Evolutionary conservation across 1,284 basidiomycete genomes (phyloP), one percentile per base, ranked within the genome.

Genomic region (Clitocybe nebularis): DNA sequence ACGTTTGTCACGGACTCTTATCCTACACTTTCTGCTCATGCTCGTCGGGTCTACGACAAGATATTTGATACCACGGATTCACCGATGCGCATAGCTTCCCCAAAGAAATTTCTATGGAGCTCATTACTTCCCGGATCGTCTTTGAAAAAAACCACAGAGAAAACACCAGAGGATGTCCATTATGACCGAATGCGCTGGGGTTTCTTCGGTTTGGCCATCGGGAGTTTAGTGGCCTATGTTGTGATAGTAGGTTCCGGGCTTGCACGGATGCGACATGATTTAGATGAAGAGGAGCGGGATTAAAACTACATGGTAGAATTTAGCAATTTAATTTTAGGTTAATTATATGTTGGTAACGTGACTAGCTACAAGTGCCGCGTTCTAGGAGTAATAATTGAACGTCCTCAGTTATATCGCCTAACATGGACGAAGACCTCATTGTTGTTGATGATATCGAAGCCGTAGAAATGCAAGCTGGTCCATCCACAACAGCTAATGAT

Each of bases 371-470:
- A n/a, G n/a, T n/a, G n/a, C n/a, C n/a, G n/a, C n/a, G n/a, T n/a
- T n/a, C n/a, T n/a, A n/a, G n/a, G n/a, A n/a, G n/a, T n/a, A n/a
- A n/a, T n/a, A n/a, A n/a, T n/a, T n/a, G n/a, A n/a, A n/a, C n/a
- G n/a, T n/a, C n/a, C n/a, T n/a, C n/a, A n/a, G n/a, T n/a, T n/a
- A n/a, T n/a, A n/a, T n/a, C n/a, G n/a, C n/a, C n/a, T n/a, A 45
- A 39, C 44, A 74, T 71, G 68, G 79, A 82, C 53, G 78, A 83
- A 42, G 80, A 84, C 59, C 65, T 81, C 47, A 81, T 82, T 48
- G 71, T 83, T 37, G 72, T 83, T 14, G 80, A 83, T 56, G 81
- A 83, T 59, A 56, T 74, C 25, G 68, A 69, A 41, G 41, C 52
- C 13, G 30, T 47, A 28, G 60, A 56, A 53, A 51, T 50, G 45